Evolutionary conservation across 202 grass and related monocot species (phyloP).

Genomic region (Hordeum pubiflorum): DNA sequence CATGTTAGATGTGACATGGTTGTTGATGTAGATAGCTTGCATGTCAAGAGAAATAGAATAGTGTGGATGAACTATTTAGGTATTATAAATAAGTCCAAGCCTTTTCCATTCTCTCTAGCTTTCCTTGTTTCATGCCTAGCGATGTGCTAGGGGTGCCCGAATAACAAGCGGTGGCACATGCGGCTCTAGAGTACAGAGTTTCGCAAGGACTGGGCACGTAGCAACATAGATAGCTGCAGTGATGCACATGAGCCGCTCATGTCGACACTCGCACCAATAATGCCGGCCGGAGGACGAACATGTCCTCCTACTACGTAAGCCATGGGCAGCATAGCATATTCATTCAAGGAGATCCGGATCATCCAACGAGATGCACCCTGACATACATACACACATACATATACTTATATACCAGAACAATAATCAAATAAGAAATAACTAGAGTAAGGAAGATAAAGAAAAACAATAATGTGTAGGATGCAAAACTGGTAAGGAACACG

Average conservation of each 20-base stretch:
- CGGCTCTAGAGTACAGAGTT: neutral
- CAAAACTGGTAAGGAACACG: neutral
- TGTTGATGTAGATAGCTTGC: no score
- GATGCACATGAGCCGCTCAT: neutral
- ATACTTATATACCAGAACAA: neutral
- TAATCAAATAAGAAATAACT: neutral
- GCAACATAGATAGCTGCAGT: neutral
- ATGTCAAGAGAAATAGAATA: no score
- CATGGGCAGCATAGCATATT: neutral
- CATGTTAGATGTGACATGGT: no score
- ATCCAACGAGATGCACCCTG: neutral
- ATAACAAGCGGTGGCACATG: neutral
- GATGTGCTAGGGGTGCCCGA: neutral
- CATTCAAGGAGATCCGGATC: neutral
- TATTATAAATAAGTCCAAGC: no score
- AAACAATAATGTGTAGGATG: neutral
- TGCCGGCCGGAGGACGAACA: neutral
- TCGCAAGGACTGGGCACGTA: neutral
- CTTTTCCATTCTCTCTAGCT: no score
- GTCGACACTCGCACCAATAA: conserved; percentile 5
- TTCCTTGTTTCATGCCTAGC: neutral
- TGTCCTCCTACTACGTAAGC: neutral
- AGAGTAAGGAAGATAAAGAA: neutral
- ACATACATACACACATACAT: neutral
- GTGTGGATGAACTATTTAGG: no score